Evolutionary conservation across 495 filamentous ascomycete species (phyloP).

Genomic region (Poronia punctata): DNA sequence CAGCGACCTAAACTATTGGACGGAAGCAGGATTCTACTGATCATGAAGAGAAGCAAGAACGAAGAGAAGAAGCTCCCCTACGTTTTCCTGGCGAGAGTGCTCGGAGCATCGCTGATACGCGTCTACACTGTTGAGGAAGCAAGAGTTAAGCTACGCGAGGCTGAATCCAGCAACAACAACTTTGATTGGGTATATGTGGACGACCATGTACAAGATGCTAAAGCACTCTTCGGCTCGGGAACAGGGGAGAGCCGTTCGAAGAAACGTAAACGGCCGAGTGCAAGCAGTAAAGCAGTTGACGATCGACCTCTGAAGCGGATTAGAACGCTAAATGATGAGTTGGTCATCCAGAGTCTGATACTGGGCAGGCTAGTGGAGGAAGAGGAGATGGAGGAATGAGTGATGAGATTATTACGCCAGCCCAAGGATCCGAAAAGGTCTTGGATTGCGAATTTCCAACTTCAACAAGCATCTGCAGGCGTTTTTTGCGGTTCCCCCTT

Average conservation of each 20-base stretch:
- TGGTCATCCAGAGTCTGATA: slow-evolving; percentile 89
- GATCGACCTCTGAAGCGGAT: slow-evolving; percentile 41
- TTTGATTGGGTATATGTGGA: slow-evolving; percentile 85
- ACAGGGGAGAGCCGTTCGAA: slow-evolving; percentile 20
- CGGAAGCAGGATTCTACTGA: slow-evolving; percentile 63
- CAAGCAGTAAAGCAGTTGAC: slow-evolving; percentile 18
- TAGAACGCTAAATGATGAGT: slow-evolving; percentile 69
- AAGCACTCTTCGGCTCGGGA: slow-evolving; percentile 15
- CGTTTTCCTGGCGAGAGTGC: slow-evolving; percentile 66
- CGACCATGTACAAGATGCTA: slow-evolving; percentile 26
- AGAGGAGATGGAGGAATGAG: slow-evolving; percentile 35
- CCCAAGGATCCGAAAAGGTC: background rate
- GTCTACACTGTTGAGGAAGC: slow-evolving; percentile 60
- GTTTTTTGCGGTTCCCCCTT: no score
- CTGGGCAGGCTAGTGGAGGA: slow-evolving; percentile 69
- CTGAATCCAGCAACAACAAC: slow-evolving; percentile 35
- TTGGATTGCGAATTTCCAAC: slow-evolving; percentile 6
- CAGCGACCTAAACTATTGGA: slow-evolving; percentile 55
- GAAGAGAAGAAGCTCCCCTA: slow-evolving; percentile 52
- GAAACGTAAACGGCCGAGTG: slow-evolving; percentile 41
- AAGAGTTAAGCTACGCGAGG: slow-evolving; percentile 46
- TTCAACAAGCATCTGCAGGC: slow-evolving; percentile 7
- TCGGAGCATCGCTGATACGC: slow-evolving; percentile 64
- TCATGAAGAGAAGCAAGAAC: slow-evolving; percentile 60
- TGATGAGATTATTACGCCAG: background rate